A percentile compares a stretch with the other conserved stretches of the same genome.
Conservation (phyloP, 2,329 filamentous ascomycete species). For the Coniochaeta ligniaria region DNA sequence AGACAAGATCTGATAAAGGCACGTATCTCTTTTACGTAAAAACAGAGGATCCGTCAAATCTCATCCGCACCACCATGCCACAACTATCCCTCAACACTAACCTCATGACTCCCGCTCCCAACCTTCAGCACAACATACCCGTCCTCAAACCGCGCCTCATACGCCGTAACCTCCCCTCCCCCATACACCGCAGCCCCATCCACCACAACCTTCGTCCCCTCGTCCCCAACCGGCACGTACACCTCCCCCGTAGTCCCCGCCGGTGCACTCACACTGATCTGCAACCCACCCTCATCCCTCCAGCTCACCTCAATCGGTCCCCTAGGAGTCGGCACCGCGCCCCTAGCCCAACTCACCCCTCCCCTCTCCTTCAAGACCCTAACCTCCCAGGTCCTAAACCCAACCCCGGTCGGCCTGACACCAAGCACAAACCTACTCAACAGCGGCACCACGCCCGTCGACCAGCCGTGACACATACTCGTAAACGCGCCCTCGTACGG, state of each 20-base stretch:
- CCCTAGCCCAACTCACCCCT: constrained; percentile 33
- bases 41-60: too few relatives aligned
- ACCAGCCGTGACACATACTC: constrained; percentile 44
- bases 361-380: constrained; percentile 25
- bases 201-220: constrained; percentile 7
- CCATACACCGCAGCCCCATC: constrained; percentile 13
- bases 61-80: too few relatives aligned
- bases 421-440: constrained; percentile 39
- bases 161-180: not conserved
- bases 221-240: constrained; percentile 12
- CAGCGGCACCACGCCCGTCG: constrained; percentile 40
- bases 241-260: constrained; percentile 19
- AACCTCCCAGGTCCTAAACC: constrained; percentile 33
- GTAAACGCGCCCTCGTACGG: constrained; percentile 39
- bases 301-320: constrained; percentile 31
- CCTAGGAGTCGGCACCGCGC: constrained; percentile 32
- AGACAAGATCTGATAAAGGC: too few relatives aligned
- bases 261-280: constrained; percentile 23
- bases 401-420: constrained; percentile 33
- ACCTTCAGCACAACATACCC: not conserved
- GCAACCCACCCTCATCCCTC: constrained; percentile 17
- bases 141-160: not conserved
- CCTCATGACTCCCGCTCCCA: not conserved
- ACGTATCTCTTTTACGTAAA: too few relatives aligned
- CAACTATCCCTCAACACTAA: not conserved